A percentile compares a stretch with the other conserved stretches of the same genome.
These are phyloP conservation scores for Saccharomyces hybrid DNA, from an alignment of 1,139 yeast species.

Conservation along the genomic window DNA sequence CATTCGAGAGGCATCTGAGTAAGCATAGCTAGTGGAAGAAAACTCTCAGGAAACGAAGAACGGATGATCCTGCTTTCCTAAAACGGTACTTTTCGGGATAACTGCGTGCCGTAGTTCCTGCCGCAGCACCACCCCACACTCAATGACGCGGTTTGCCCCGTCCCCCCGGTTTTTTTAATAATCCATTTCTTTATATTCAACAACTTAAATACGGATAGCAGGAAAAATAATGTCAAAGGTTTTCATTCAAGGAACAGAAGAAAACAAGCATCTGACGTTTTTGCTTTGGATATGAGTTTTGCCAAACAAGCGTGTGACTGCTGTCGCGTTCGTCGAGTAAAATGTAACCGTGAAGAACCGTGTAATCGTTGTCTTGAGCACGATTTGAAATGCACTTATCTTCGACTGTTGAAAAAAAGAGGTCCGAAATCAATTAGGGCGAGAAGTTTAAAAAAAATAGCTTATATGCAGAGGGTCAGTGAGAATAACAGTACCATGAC, in stretches of 20 bases:
- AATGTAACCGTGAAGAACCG: background rate
- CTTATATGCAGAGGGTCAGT: background rate
- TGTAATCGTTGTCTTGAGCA: background rate
- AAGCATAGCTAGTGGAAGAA: background rate
- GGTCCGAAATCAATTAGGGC: background rate
- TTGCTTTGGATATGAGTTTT: background rate
- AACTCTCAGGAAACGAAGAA: background rate
- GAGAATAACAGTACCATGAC: background rate
- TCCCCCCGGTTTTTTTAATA: background rate
- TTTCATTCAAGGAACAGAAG: background rate
- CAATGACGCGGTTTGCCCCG: background rate
- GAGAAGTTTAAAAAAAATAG: background rate
- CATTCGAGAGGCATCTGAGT: background rate
- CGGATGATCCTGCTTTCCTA: background rate
- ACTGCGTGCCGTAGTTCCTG: background rate
- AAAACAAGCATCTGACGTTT: background rate
- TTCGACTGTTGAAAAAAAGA: constrained; percentile 2
- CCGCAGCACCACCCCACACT: background rate
- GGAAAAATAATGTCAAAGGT: background rate
- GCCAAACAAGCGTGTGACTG: background rate
- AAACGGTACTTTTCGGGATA: background rate
- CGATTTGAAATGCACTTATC: background rate
- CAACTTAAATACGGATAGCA: background rate
- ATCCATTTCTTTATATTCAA: background rate
- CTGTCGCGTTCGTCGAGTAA: background rate